phyloP scores from a whole-genome alignment of 148 eudicot species.

The Euryodendron excelsum region DNA sequence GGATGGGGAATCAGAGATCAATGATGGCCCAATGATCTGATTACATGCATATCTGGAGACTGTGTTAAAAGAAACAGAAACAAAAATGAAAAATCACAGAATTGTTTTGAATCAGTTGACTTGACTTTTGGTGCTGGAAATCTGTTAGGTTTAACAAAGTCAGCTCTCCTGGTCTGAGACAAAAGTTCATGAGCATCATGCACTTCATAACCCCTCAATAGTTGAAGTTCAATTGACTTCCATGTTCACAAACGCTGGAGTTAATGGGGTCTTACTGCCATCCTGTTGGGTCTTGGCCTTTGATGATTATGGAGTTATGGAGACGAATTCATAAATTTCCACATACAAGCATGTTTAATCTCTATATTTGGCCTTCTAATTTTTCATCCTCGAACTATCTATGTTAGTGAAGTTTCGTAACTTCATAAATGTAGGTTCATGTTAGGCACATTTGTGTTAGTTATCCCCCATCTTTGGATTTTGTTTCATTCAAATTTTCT shows the following conservation, averaged over 20 bases:
- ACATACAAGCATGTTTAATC: background rate
- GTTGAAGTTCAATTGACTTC: background rate
- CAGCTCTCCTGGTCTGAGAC: too few relatives aligned
- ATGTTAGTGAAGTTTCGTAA: too few relatives aligned
- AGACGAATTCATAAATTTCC: background rate
- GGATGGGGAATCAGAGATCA: background rate
- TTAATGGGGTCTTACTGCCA: background rate
- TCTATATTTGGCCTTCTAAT: too few relatives aligned
- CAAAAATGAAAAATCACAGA: background rate
- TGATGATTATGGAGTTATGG: background rate
- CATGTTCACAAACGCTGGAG: background rate
- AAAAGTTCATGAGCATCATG: background rate
- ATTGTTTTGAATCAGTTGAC: too few relatives aligned
- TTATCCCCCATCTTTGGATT: background rate
- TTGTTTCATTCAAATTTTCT: background rate
- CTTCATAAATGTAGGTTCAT: too few relatives aligned
- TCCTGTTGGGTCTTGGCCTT: background rate
- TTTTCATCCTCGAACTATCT: too few relatives aligned
- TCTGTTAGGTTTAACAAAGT: background rate
- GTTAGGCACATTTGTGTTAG: too few relatives aligned
- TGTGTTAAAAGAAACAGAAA: too few relatives aligned
- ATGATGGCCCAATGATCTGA: background rate
- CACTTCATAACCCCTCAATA: background rate
- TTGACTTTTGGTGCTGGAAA: too few relatives aligned
- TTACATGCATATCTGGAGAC: background rate